Base-by-base conservation (phyloP, 2,329 filamentous ascomycete genomes). In the Dendrostoma leiphaemia region DNA sequence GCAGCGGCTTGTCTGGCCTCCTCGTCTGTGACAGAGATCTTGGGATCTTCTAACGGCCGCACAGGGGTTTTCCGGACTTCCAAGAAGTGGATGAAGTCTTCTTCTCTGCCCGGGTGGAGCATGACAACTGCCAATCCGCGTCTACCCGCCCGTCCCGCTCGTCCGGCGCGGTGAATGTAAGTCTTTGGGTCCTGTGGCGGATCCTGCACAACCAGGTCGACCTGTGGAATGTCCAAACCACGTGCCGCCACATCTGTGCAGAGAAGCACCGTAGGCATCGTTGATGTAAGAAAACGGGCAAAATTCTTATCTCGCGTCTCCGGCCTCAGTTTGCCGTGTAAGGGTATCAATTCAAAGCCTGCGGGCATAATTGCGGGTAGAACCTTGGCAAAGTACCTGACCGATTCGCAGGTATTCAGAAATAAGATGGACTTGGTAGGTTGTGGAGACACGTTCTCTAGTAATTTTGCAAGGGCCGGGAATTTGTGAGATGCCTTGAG, bases 171-270 rank as follows among this genome's bases (percentile, higher is more conserved):
- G 70, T 99, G 94, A 57, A 99, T 90, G 65, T 97, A 97, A 10
- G 89, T 91, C 69, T 97, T 97, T 0, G 92, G 90, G 63, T 97
- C 92, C 37, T 88, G 90, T 1, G 66, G 91, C 72, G 64, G 89
- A 66, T 97, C 92, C 67, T 97, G 93, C 2, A 96, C 82, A 3
- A 97, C 92, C 1, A 97, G 79, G 66, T 97, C 93, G 40, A 97
- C 91, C 51, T 91, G 84, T 0, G 92, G 91, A 48, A 97, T 94
- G 67, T 97, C 93, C 2, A 97, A 80, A 15, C 93, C 93, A 52
- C 93, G 84, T 2, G 92, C 90, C 2, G 93, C 91, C 24, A 97
- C 85, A 67, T 97, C 93, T 17, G 94, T 97, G 6, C 93, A 97
- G 6, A 99, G 77, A 10, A 99, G 83, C 31, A 99, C 81, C 1